phyloP scores from a whole-genome alignment of 441 rosid species.

The Adansonia gregorii region DNA sequence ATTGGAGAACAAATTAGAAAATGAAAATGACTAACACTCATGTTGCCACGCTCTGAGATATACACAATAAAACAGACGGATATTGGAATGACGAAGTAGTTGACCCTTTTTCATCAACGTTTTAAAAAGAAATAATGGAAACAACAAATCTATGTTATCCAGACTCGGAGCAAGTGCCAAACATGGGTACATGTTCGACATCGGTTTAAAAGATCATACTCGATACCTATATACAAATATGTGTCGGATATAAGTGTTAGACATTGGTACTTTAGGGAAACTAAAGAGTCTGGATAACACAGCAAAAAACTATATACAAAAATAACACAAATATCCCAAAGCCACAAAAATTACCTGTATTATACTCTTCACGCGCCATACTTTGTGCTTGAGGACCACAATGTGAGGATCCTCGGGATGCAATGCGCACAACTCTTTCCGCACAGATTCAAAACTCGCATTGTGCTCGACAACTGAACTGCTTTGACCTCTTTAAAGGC shows the following conservation, averaged over 20 bases:
- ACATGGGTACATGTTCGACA: too few species aligned
- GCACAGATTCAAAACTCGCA: slow-evolving; percentile 77
- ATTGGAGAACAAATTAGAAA: background rate
- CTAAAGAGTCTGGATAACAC: background rate
- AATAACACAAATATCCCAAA: background rate
- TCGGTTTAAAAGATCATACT: too few species aligned
- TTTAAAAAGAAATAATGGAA: background rate
- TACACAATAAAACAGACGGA: background rate
- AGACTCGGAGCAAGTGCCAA: too few species aligned
- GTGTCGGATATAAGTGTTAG: too few species aligned
- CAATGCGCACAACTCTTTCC: slow-evolving; percentile 73
- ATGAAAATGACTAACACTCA: background rate
- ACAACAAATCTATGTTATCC: background rate
- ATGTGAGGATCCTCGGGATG: slow-evolving; percentile 94
- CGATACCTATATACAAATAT: too few species aligned
- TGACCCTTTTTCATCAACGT: background rate
- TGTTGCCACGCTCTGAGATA: background rate
- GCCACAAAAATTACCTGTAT: slow-evolving; percentile 63
- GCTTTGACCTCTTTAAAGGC: slow-evolving; percentile 63
- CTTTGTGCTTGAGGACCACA: slow-evolving; percentile 81
- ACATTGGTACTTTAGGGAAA: too few species aligned
- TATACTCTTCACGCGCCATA: slow-evolving; percentile 95
- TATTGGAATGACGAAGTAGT: background rate
- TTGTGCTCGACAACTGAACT: slow-evolving; percentile 92
- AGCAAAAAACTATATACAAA: too few species aligned